Evolutionary conservation across 805 yeast genomes (phyloP).

Genomic region (Saccharomycopsis lassenensis): DNA sequence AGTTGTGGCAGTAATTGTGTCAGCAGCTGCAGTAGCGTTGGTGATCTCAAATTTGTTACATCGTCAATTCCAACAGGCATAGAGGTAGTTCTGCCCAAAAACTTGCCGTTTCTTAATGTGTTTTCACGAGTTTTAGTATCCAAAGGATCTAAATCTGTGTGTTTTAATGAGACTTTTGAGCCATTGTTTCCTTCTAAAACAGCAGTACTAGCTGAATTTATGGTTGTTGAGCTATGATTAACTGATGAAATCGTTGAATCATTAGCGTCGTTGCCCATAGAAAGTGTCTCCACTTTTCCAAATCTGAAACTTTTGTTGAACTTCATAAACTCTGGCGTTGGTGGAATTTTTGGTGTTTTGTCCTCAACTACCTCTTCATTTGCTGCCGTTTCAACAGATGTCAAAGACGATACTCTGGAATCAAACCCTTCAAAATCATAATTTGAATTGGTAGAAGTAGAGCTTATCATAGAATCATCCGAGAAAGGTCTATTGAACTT

Average conservation of each 20-base stretch:
- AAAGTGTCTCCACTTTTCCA: not conserved
- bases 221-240: no score
- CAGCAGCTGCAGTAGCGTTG: not conserved
- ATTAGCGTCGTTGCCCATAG: no score
- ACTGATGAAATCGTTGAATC: no score
- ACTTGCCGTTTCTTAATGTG: no score
- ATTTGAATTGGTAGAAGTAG: slow-evolving; percentile 5
- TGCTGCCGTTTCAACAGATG: slow-evolving; percentile 12
- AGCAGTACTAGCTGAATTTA: no score
- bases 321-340: slow-evolving; percentile 11
- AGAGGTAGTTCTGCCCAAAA: not conserved
- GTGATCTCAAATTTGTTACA: no score
- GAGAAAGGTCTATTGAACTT: slow-evolving; percentile 12
- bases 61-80: not conserved
- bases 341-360: slow-evolving; percentile 7
- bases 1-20: not conserved
- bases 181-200: no score
- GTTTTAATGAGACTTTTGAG: no score
- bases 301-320: not conserved
- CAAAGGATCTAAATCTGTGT: no score
- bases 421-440: slow-evolving; percentile 13
- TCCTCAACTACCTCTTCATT: slow-evolving; percentile 1
- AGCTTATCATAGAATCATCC: slow-evolving; percentile 13
- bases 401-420: slow-evolving; percentile 13
- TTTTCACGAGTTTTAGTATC: no score